Evolutionary conservation across 352 stramenopile species (phyloP), one percentile per base, ranked within the genome.

Genomic region (Pythium rishiriense): DNA sequence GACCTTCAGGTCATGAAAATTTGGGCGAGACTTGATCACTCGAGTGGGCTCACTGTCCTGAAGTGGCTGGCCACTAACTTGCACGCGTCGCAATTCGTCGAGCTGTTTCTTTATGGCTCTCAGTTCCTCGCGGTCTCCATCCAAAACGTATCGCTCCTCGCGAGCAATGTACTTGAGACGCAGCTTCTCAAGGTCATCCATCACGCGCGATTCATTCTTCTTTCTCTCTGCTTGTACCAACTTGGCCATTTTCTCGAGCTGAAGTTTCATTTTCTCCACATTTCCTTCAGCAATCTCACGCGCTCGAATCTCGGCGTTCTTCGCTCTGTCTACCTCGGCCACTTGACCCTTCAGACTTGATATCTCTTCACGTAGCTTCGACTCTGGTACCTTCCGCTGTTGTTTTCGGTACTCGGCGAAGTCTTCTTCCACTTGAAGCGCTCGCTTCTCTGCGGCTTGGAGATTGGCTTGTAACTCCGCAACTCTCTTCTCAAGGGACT

Each of bases 81-180:
- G 75, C 28, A 91, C 59, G 14, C 83, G 71, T 15, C 84, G 83
- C 7, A 94, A 66, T 26, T 90, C 72, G 28, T 94, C 83, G 10
- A 94, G 66, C 52, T 94, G 86, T 51, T 87, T 79, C 64, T 93
- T 94, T 62, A 94, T 94, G 15, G 80, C 83, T 41, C 79, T 72
- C 19, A 94, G 67, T 53, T 94, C 86, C 42, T 93, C 81, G 55
- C 86, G 81, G 45, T 94, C 85, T 10, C 85, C 84, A 28, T 92
- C 83, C 22, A 94, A 60, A 8, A 93, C 83, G 52, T 85, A 92
- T 39, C 79, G 85, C 55, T 94, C 86, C 58, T 94, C 86, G 3
- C 83, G 77, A 21, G 84, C 86, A 15, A 90, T 75, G 31, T 93
- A 93, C 46, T 92, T 92, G 26, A 94, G 65, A 5, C 83, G 79